Evolutionary conservation across 2,329 filamentous ascomycete species (phyloP), one percentile per base, ranked within the genome.

Genomic region (Gremmenia infestans): DNA sequence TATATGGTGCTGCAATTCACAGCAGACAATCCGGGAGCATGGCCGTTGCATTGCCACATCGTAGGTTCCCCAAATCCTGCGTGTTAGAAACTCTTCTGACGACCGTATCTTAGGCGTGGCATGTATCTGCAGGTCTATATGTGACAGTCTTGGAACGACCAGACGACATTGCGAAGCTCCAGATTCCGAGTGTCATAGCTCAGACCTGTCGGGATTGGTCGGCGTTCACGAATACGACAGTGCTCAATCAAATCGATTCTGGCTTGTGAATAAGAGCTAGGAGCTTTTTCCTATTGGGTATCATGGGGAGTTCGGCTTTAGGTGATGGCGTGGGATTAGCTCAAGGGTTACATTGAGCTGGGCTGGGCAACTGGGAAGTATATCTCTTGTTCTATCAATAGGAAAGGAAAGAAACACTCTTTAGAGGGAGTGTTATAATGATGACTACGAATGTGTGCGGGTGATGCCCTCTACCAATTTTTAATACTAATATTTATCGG

Each of bases 151-250:
- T 76, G 32, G 60, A 59, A 68, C 22, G 72, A 70, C 11, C 65
- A 67, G 8, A 71, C 73, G 8, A 68, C 75, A 61, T 70, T 77
- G 54, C 62, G 43, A 63, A 70, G 37, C 64, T 78, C 62, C 62
- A 63, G n/a, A 74, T 84, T 17, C 80, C 81, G 0, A 67, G 71
- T 32, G 73, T 75, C 19, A 76, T 82, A 55, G 73, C 74, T n/a
- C 74, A 83, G 66, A 81, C 78, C 36, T 81, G 78, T 60, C 67
- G 73, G 48, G 74, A 81, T 60, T 82, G 81, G 81, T 72, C 68
- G 2, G 63, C 63, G 8, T 79, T 55, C 39, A 58, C 58, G 2
- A 50, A 53, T 2, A 50, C 22, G 5, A 53, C 51, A 5, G 39
- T 58, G 17, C 40, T 60, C 28, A 47, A 58, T 52, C 58, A 60